Percentiles rank a stretch among this genome's conserved stretches.
These are phyloP conservation scores for Selenicereus undatus DNA, from an alignment of 148 eudicot genomes.

Conservation along the genomic window DNA sequence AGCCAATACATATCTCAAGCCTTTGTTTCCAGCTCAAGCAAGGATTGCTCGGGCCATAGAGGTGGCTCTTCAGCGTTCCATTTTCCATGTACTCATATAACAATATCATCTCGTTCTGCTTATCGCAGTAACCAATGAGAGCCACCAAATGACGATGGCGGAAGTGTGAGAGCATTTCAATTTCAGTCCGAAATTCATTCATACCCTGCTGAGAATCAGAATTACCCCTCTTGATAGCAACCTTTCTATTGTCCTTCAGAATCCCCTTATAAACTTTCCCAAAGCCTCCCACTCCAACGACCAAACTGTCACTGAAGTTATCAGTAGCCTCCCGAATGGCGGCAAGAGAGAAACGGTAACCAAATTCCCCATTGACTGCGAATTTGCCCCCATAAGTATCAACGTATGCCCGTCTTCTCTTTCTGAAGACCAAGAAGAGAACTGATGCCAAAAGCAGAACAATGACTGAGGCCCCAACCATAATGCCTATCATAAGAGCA, in stretches of 20 bases:
- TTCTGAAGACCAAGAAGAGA: conserved; percentile 30
- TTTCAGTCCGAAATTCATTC: conserved; percentile 55
- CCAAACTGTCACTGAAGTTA: conserved; percentile 46
- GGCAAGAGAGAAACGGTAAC: conserved; percentile 44
- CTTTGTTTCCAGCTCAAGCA: conserved; percentile 58
- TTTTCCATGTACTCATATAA: conserved; percentile 66
- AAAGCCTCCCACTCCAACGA: conserved; percentile 67
- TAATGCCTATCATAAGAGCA: conserved; percentile 32
- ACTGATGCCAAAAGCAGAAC: conserved; percentile 25
- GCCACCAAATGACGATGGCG: conserved; percentile 75
- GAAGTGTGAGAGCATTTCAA: conserved; percentile 65
- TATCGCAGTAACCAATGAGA: conserved; percentile 62
- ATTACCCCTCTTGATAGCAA: conserved; percentile 61
- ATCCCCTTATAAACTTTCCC: conserved; percentile 65
- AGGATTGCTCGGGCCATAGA: conserved; percentile 46
- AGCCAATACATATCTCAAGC: conserved; percentile 66
- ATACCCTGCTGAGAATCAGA: conserved; percentile 50
- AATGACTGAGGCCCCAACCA: conserved; percentile 28
- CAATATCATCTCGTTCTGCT: conserved; percentile 58
- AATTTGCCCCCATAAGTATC: conserved; percentile 18
- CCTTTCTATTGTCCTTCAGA: conserved; percentile 40
- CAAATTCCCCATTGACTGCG: conserved; percentile 32
- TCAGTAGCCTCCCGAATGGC: conserved; percentile 54
- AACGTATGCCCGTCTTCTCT: conserved; percentile 27
- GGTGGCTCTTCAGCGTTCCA: conserved; percentile 59